A percentile compares a stretch with the other conserved stretches of the same genome.
Conservation (phyloP, 1,284 basidiomycete genomes). For the Ustilago vetiveriae region DNA sequence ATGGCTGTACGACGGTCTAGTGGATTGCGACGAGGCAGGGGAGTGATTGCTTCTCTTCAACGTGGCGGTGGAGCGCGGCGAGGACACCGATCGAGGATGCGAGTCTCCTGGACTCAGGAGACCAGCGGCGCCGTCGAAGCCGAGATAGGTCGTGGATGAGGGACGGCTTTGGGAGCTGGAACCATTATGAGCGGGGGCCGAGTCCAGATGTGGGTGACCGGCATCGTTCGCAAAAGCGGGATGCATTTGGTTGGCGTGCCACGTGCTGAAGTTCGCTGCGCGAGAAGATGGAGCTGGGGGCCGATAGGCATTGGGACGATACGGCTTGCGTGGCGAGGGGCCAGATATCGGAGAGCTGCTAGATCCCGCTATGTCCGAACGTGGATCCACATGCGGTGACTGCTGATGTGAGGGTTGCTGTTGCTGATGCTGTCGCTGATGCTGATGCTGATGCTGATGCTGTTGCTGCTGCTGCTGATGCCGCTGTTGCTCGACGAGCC, state of each 20-base stretch:
- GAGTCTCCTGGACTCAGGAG: constrained; percentile 38
- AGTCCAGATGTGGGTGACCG: constrained; percentile 4
- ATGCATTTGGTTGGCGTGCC: constrained; percentile 7
- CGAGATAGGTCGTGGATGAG: constrained; percentile 43
- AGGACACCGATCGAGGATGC: constrained; percentile 15
- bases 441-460: constrained; percentile 7
- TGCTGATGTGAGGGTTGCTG: constrained; percentile 5
- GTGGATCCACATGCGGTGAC: constrained; percentile 6
- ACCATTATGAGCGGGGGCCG: constrained; percentile 1
- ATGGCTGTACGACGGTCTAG: constrained; percentile 19
- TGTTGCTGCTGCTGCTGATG: constrained; percentile 18
- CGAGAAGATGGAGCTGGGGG: constrained; percentile 6
- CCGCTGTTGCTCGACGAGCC: constrained; percentile 38
- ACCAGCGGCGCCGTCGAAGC: constrained; percentile 42
- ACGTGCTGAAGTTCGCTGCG: not conserved
- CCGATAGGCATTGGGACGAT: constrained; percentile 10
- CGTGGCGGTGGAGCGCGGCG: constrained; percentile 5
- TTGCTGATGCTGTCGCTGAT: constrained; percentile 3
- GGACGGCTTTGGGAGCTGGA: constrained; percentile 14
- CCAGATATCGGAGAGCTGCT: constrained; percentile 24
- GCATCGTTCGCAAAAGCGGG: constrained; percentile 1
- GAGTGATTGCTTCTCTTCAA: constrained; percentile 11
- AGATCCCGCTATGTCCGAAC: constrained; percentile 13
- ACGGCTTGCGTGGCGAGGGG: constrained; percentile 22
- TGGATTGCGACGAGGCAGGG: constrained; percentile 16